Conservation (phyloP, 106 monocot species). For the Hemerocallis citrina region DNA sequence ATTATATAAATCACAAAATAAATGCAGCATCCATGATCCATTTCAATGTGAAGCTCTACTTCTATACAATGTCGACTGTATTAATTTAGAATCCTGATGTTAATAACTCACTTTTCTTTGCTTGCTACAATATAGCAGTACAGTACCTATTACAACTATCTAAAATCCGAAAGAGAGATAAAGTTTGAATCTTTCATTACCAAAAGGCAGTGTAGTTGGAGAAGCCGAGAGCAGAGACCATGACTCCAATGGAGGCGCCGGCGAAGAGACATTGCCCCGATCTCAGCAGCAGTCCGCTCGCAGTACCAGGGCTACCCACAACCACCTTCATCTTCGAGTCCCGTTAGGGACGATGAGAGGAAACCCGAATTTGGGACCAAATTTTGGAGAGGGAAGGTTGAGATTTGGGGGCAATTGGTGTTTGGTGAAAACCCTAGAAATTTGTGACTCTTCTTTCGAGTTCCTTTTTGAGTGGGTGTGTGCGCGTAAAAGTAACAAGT, state of each 20-base stretch:
- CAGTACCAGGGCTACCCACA: constrained; percentile 32
- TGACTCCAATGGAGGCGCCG: constrained; percentile 23
- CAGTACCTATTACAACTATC: too few relatives aligned
- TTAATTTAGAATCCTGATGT: too few relatives aligned
- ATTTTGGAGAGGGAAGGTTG: background rate
- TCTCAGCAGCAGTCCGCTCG: constrained; percentile 29
- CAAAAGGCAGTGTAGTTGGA: constrained; percentile 21
- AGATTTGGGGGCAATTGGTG: background rate
- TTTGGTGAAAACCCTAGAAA: constrained; percentile 4
- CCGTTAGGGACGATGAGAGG: background rate
- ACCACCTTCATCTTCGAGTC: constrained; percentile 25
- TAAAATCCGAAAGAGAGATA: too few relatives aligned
- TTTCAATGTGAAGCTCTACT: too few relatives aligned
- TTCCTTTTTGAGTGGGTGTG: too few relatives aligned
- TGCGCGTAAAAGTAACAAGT: too few relatives aligned
- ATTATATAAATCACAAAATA: too few relatives aligned
- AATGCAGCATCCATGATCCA: too few relatives aligned
- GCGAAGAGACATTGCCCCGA: constrained; percentile 31
- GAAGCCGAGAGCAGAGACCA: constrained; percentile 21
- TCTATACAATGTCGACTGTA: too few relatives aligned
- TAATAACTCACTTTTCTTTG: too few relatives aligned
- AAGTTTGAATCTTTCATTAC: background rate
- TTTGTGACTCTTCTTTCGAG: too few relatives aligned
- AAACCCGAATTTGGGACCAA: background rate
- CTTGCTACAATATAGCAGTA: too few relatives aligned